These are phyloP conservation scores for Pestalotiopsis sp. DNA, from an alignment of 2,329 filamentous ascomycete species.

Conservation along the genomic window DNA sequence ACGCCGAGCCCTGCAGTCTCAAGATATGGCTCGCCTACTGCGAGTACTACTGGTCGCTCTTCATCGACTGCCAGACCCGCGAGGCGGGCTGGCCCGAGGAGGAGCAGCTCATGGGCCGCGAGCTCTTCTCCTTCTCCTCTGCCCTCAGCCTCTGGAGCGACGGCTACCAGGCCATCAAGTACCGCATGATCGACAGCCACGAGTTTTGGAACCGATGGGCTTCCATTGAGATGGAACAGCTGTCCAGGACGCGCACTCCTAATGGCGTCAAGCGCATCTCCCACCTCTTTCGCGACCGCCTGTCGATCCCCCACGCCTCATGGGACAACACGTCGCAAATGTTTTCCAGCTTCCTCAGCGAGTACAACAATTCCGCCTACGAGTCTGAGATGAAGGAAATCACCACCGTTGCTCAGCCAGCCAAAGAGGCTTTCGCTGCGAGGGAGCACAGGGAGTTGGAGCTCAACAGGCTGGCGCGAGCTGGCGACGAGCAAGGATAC, in stretches of 20 bases:
- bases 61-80: conserved; percentile 62
- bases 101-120: conserved; percentile 69
- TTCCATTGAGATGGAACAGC: conserved; percentile 70
- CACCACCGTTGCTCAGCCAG: conserved; percentile 63
- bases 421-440: conserved; percentile 64
- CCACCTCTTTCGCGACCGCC: conserved; percentile 70
- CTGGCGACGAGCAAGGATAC: conserved; percentile 59
- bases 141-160: conserved; percentile 73
- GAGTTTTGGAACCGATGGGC: conserved; percentile 80
- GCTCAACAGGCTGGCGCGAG: conserved; percentile 60
- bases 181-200: conserved; percentile 77
- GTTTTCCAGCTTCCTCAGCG: conserved; percentile 75
- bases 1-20: conserved; percentile 73
- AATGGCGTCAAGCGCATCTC: conserved; percentile 67
- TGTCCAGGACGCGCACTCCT: conserved; percentile 57
- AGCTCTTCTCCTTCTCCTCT: conserved; percentile 71
- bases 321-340: conserved; percentile 77
- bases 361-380: conserved; percentile 71
- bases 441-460: conserved; percentile 72
- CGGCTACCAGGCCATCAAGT: conserved; percentile 72
- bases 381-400: conserved; percentile 74
- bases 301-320: conserved; percentile 72
- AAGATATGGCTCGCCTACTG: conserved; percentile 79
- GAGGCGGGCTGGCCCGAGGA: conserved; percentile 65
- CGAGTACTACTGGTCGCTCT: conserved; percentile 76